Evolutionary conservation across 495 filamentous ascomycete species (phyloP).

Genomic region (Hypoxylon rickii): DNA sequence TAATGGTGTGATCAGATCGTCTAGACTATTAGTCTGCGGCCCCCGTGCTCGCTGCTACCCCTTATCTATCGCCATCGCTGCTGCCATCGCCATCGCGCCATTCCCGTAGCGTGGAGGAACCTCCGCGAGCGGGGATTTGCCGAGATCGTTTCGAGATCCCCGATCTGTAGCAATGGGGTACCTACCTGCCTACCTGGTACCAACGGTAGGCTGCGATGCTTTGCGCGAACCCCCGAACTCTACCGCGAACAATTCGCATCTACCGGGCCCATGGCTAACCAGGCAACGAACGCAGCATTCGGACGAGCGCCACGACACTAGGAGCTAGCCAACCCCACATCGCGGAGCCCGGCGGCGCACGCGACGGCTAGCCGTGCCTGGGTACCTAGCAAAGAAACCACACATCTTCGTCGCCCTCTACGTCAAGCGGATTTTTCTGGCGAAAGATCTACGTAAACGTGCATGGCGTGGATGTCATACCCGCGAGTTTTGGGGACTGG

Average conservation of each 20-base stretch:
- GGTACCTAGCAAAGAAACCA: no score
- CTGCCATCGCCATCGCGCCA: neutral
- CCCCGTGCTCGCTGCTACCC: neutral
- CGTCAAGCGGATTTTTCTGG: neutral
- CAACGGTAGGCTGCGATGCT: no score
- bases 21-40: neutral
- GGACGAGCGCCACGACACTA: neutral
- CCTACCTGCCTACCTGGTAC: no score
- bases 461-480: neutral
- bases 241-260: no score
- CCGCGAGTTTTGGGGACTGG: conserved; percentile 4
- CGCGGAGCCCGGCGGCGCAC: neutral
- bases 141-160: neutral
- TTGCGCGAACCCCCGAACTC: neutral
- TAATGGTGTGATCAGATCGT: conserved; percentile 23
- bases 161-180: no score
- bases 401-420: neutral
- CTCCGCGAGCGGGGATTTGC: neutral
- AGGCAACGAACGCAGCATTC: neutral
- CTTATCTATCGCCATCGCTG: conserved; percentile 22
- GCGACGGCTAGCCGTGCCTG: neutral
- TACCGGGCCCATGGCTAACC: neutral
- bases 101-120: neutral
- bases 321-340: neutral
- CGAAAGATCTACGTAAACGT: conserved; percentile 1